A percentile compares a stretch with the other conserved stretches of the same genome.
Conservation (phyloP, 1,139 yeast species). For the Tardiomyces blankii region DNA sequence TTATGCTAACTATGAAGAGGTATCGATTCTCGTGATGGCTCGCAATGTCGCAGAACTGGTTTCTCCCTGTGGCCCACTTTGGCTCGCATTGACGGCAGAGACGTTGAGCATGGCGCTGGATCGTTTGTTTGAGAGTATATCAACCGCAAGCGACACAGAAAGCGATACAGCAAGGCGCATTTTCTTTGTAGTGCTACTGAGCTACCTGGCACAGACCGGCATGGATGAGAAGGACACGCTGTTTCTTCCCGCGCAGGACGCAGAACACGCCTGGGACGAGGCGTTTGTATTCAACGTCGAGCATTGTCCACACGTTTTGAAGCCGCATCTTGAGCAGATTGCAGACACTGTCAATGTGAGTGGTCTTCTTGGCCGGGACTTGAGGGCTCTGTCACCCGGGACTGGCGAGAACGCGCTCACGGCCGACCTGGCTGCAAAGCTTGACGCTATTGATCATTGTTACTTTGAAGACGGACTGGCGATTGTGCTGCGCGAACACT, state of each 20-base stretch:
- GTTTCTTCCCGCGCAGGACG: neutral
- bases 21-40: too few relatives aligned
- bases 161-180: neutral
- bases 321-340: neutral
- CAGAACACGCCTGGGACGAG: neutral
- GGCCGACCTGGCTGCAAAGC: neutral
- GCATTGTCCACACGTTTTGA: neutral
- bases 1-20: too few relatives aligned
- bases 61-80: too few relatives aligned
- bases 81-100: too few relatives aligned
- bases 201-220: neutral
- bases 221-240: neutral
- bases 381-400: too few relatives aligned
- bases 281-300: neutral
- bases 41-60: too few relatives aligned
- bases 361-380: neutral
- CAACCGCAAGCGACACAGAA: too few relatives aligned
- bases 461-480: neutral
- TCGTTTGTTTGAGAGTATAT: too few relatives aligned
- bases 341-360: neutral
- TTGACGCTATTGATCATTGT: neutral
- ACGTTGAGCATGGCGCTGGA: too few relatives aligned
- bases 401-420: neutral
- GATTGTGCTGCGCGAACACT: neutral
- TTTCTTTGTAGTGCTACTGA: neutral